Conservation (phyloP, 164 flowering plant genomes). For the Berberis vulgaris region DNA sequence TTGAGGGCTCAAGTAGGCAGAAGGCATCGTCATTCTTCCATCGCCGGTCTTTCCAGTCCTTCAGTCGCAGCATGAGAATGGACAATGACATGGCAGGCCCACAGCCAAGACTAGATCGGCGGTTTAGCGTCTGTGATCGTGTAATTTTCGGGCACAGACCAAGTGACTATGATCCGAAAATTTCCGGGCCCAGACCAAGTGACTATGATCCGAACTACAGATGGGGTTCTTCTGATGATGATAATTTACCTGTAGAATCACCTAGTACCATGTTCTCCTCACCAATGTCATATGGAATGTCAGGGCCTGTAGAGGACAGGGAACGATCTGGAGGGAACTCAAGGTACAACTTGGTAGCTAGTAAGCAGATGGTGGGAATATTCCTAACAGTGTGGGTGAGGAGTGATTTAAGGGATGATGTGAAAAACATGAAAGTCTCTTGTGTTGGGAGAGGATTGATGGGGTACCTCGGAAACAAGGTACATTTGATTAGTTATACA, state of each 20-base stretch:
- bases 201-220: conserved; percentile 24
- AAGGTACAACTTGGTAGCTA: conserved; percentile 40
- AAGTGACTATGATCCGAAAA: conserved; percentile 31
- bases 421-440: conserved; percentile 42
- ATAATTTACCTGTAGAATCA: conserved; percentile 31
- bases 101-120: conserved; percentile 37
- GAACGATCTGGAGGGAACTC: conserved; percentile 27
- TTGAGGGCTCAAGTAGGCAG: conserved; percentile 59
- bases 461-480: conserved; percentile 58
- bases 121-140: conserved; percentile 45
- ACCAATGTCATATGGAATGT: conserved; percentile 28
- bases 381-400: conserved; percentile 46
- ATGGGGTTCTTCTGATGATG: conserved; percentile 23
- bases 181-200: conserved; percentile 29
- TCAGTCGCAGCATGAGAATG: conserved; percentile 38
- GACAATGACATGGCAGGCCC: conserved; percentile 27
- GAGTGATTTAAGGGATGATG: conserved; percentile 34
- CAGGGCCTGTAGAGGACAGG: conserved; percentile 25
- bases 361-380: conserved; percentile 52
- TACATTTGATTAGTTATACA: conserved; percentile 12
- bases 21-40: conserved; percentile 50
- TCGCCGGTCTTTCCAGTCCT: conserved; percentile 39
- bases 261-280: conserved; percentile 30
- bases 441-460: conserved; percentile 49
- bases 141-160: conserved; percentile 37